Evolutionary conservation across 129 eudicot species (phyloP).

Genomic region (Chrysanthemum seticuspe): DNA sequence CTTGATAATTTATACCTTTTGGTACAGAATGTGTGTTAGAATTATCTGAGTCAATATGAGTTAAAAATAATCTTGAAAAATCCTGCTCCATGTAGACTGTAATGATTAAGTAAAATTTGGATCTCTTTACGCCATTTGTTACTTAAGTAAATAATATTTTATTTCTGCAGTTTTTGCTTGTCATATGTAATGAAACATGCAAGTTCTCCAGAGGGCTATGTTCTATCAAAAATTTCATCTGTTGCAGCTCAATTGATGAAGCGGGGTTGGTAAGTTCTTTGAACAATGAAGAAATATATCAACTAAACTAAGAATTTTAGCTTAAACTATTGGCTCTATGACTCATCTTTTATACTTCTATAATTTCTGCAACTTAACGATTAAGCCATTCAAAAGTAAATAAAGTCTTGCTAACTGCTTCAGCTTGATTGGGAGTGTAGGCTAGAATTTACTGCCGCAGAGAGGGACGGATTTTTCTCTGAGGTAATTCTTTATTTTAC

Average conservation of each 20-base stretch:
- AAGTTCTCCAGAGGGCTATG: slow-evolving; percentile 81
- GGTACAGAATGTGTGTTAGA: not conserved
- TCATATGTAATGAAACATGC: slow-evolving; percentile 84
- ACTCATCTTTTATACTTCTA: not conserved
- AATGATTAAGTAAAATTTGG: slow-evolving; percentile 5
- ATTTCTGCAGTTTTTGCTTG: slow-evolving; percentile 72
- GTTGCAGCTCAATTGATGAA: slow-evolving; percentile 97
- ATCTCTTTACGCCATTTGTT: slow-evolving; percentile 24
- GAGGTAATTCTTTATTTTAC: slow-evolving; percentile 54
- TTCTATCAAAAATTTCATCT: slow-evolving; percentile 81
- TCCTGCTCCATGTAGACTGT: not conserved
- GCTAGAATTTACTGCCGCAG: slow-evolving; percentile 81
- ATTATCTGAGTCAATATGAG: slow-evolving; percentile 12
- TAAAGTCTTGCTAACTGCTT: slow-evolving; percentile 30
- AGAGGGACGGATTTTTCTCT: slow-evolving; percentile 67
- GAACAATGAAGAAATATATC: not conserved
- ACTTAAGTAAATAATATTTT: slow-evolving; percentile 17
- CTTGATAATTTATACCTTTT: slow-evolving; percentile 3
- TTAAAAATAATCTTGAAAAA: slow-evolving; percentile 6
- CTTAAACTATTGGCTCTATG: slow-evolving; percentile 4
- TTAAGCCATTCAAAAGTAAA: slow-evolving; percentile 21
- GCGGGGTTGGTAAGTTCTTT: slow-evolving; percentile 87
- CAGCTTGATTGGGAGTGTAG: slow-evolving; percentile 43
- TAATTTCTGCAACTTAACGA: not conserved
- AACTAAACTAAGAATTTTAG: slow-evolving; percentile 3